Evolutionary conservation across 192 early-diverging fungal species (phyloP).

Genomic region (Oehlia diaphana): DNA sequence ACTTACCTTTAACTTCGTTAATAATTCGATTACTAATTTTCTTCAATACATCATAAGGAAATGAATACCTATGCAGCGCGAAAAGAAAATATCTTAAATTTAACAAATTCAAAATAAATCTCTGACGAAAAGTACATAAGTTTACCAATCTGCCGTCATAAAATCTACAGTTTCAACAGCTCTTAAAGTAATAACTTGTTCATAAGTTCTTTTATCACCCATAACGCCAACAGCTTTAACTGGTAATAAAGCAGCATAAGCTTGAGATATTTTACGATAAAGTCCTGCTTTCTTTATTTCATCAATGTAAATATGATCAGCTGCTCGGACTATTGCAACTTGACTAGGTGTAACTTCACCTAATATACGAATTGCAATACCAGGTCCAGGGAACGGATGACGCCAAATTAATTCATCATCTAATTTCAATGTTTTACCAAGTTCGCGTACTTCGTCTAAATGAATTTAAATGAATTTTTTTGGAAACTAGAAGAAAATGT

Average conservation of each 20-base stretch:
- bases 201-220: constrained; percentile 99
- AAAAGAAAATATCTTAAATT: not conserved
- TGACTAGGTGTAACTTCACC: constrained; percentile 94
- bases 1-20: constrained; percentile 92
- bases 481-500: not conserved
- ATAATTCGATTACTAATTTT: constrained; percentile 93
- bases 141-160: constrained; percentile 94
- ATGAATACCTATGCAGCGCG: constrained; percentile 55
- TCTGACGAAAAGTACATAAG: not conserved
- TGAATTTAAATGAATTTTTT: not conserved
- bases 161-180: constrained; percentile 96
- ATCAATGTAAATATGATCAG: constrained; percentile 98
- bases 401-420: constrained; percentile 97
- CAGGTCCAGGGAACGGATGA: constrained; percentile 99
- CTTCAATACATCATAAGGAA: constrained; percentile 88
- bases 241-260: constrained; percentile 93
- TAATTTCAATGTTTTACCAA: constrained; percentile 87
- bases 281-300: constrained; percentile 98
- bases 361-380: constrained; percentile 96
- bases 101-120: not conserved
- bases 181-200: constrained; percentile 96
- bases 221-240: constrained; percentile 97
- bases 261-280: constrained; percentile 97
- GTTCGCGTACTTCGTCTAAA: constrained; percentile 92
- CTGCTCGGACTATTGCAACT: constrained; percentile 92